Evolutionary conservation across 371 early-diverging fungal genomes (phyloP).

Genomic region (Syncephalastrum sp.): DNA sequence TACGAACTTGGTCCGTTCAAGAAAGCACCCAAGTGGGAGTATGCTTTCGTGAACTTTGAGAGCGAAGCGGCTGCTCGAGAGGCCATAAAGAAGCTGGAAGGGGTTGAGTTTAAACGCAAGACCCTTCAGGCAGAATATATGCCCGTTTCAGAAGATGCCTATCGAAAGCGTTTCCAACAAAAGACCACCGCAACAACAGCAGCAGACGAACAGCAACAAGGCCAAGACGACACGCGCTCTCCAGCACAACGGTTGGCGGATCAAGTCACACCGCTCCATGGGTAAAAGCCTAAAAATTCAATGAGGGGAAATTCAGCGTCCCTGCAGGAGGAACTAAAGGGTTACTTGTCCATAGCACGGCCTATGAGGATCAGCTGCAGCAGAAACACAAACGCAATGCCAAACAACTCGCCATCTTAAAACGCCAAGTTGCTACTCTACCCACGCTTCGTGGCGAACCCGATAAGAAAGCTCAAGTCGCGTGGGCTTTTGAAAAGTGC

Average conservation of each 20-base stretch:
- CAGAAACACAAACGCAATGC: conserved; percentile 32
- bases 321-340: not conserved
- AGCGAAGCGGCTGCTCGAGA: conserved; percentile 43
- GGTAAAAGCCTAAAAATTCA: conserved; percentile 22
- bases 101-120: conserved; percentile 33
- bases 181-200: conserved; percentile 9
- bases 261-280: conserved; percentile 74
- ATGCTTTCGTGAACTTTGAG: conserved; percentile 46
- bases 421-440: conserved; percentile 25
- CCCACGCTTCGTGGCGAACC: conserved; percentile 17
- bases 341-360: conserved; percentile 14
- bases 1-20: conserved; percentile 33
- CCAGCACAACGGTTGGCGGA: conserved; percentile 65
- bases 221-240: conserved; percentile 45
- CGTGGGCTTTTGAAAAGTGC: conserved; percentile 39
- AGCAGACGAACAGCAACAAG: conserved; percentile 13
- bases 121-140: conserved; percentile 29
- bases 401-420: conserved; percentile 25
- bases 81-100: conserved; percentile 35
- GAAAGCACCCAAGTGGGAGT: conserved; percentile 50
- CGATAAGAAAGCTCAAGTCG: conserved; percentile 21
- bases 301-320: not conserved
- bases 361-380: conserved; percentile 43
- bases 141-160: conserved; percentile 18
- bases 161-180: conserved; percentile 28